These are phyloP conservation scores for Agrocybe praecox DNA, from an alignment of 768 basidiomycete species.

Conservation along the genomic window DNA sequence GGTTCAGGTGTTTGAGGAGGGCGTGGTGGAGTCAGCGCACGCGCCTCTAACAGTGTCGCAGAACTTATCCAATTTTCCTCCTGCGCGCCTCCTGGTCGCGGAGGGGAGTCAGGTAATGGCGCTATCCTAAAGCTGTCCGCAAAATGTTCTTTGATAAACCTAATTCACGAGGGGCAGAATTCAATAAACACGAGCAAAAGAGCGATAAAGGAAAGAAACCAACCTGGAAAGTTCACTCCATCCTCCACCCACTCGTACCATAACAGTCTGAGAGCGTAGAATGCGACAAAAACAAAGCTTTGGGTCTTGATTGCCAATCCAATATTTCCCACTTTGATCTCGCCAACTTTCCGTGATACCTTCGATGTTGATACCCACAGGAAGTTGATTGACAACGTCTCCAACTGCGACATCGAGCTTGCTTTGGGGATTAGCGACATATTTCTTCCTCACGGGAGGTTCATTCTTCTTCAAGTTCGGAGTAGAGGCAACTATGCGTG, in stretches of 20 bases:
- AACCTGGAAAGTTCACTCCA: conserved; percentile 93
- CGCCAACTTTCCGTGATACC: conserved; percentile 85
- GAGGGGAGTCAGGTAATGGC: conserved; percentile 54
- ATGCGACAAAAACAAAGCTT: conserved; percentile 93
- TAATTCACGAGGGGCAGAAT: conserved; percentile 29
- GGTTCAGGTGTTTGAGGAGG: conserved; percentile 72
- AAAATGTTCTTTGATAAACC: conserved; percentile 87
- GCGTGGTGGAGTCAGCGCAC: conserved; percentile 33
- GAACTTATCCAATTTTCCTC: conserved; percentile 87
- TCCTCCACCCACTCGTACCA: conserved; percentile 96
- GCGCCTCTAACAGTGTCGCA: conserved; percentile 63
- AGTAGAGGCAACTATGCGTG: conserved; percentile 45
- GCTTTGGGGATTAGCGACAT: conserved; percentile 87
- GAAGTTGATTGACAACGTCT: conserved; percentile 86
- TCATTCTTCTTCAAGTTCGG: conserved; percentile 33
- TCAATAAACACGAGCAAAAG: conserved; percentile 3
- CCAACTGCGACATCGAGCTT: conserved; percentile 93
- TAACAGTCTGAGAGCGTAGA: conserved; percentile 87
- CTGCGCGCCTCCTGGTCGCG: conserved; percentile 30
- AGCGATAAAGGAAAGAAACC: conserved; percentile 24
- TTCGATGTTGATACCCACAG: conserved; percentile 82
- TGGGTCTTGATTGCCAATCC: conserved; percentile 92
- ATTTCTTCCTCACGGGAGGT: conserved; percentile 59
- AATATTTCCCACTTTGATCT: conserved; percentile 93
- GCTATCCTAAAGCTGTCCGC: conserved; percentile 80